Evolutionary conservation across 176 grass and related monocot species (phyloP).

Genomic region (Saccharum officinarum): DNA sequence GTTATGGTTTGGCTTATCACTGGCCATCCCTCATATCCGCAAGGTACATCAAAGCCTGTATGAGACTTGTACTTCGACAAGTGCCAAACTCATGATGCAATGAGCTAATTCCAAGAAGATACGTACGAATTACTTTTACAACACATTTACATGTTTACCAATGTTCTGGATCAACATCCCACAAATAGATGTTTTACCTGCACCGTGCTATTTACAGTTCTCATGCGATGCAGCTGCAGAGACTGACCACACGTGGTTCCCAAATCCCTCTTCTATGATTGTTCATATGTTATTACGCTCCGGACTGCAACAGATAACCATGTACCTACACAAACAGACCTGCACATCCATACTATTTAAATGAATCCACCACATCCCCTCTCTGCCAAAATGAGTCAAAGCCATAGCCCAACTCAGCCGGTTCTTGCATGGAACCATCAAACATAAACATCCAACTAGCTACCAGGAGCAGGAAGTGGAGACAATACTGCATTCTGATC

Average conservation of each 20-base stretch:
- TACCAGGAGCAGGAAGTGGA: neutral
- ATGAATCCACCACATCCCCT: neutral
- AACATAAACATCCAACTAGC: neutral
- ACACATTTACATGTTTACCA: slow-evolving; percentile 12
- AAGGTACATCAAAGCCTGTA: neutral
- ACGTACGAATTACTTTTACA: neutral
- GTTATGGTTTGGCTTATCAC: neutral
- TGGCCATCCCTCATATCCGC: neutral
- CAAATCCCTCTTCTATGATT: slow-evolving; percentile 2
- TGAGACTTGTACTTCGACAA: neutral
- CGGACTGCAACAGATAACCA: neutral
- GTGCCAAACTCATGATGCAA: neutral
- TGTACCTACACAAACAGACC: slow-evolving; percentile 4
- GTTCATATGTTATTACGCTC: neutral
- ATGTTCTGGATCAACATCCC: neutral
- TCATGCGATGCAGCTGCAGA: slow-evolving; percentile 28
- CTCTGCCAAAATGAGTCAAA: neutral
- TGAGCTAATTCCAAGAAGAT: neutral
- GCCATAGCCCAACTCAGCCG: slow-evolving; percentile 2
- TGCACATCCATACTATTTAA: neutral
- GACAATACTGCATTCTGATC: neutral
- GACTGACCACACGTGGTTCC: neutral
- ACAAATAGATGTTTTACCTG: neutral
- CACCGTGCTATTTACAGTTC: slow-evolving; percentile 48
- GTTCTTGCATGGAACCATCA: neutral